Conservation (phyloP, 2,329 filamentous ascomycete species). For the Stagonosporopsis cucurbitacearum region DNA sequence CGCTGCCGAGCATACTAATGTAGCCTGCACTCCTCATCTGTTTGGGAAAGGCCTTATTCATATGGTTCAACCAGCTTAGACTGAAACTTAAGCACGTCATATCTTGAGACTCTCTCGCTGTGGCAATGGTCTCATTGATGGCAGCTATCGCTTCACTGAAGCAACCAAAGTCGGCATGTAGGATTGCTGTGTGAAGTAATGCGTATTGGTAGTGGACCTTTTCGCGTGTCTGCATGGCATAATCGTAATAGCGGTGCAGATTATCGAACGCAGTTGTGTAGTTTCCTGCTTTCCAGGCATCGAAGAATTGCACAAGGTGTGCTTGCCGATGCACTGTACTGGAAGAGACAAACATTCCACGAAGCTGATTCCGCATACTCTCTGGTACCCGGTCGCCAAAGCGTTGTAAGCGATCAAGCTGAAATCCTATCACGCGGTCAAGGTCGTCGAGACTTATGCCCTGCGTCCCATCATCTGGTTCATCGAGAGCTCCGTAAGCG, state of each 20-base stretch:
- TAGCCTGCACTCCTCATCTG: conserved; percentile 74
- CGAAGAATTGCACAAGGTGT: conserved; percentile 85
- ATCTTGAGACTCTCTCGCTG: conserved; percentile 92
- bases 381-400: conserved; percentile 79
- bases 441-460: conserved; percentile 77
- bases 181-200: conserved; percentile 86
- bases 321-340: conserved; percentile 73
- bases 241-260: conserved; percentile 95
- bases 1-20: conserved; percentile 75
- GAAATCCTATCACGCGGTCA: conserved; percentile 82
- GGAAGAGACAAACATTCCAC: conserved; percentile 70
- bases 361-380: conserved; percentile 74
- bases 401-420: conserved; percentile 88
- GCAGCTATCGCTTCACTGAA: conserved; percentile 88
- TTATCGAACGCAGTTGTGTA: conserved; percentile 89
- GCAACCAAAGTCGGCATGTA: conserved; percentile 95
- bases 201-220: conserved; percentile 93
- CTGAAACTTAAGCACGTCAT: conserved; percentile 93
- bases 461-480: conserved; percentile 48
- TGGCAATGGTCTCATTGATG: conserved; percentile 93
- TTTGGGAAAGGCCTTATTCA: conserved; percentile 82
- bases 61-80: conserved; percentile 94
- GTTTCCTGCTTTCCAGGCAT: conserved; percentile 90
- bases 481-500: conserved; percentile 58
- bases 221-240: conserved; percentile 85